A percentile compares a stretch with the other conserved stretches of the same genome.
Conservation (phyloP, 2,329 filamentous ascomycete species). For the Cladosporium austrohemisphaericum region DNA sequence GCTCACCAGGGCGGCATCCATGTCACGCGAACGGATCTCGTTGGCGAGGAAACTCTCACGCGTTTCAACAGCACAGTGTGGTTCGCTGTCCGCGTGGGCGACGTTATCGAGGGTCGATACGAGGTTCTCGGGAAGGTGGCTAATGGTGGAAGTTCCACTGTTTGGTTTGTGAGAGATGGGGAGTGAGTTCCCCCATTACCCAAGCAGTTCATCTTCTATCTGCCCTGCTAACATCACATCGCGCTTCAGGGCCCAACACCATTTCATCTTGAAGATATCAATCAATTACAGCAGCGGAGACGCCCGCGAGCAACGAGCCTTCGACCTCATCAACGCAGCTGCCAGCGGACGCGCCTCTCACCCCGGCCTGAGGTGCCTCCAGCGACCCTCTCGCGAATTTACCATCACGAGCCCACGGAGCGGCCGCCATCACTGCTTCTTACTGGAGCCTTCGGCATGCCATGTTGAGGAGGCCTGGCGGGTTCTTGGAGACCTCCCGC, state of each 20-base stretch:
- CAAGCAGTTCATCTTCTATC: background rate
- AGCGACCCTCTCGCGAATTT: slow-evolving; percentile 9
- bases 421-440: slow-evolving; percentile 10
- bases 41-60: slow-evolving; percentile 13
- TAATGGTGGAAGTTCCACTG: slow-evolving; percentile 9
- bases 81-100: slow-evolving; percentile 7
- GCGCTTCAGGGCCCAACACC: background rate
- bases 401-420: background rate
- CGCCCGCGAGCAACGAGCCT: slow-evolving; percentile 6
- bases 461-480: slow-evolving; percentile 10
- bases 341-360: background rate
- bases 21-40: background rate
- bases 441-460: slow-evolving; percentile 4
- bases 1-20: slow-evolving; percentile 4
- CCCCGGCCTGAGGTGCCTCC: slow-evolving; percentile 7
- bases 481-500: slow-evolving; percentile 1
- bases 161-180: slow-evolving; percentile 8
- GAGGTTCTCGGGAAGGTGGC: slow-evolving; percentile 13
- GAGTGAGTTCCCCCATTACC: background rate
- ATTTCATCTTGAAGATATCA: slow-evolving; percentile 6
- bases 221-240: background rate
- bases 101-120: slow-evolving; percentile 7
- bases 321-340: background rate
- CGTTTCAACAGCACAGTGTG: slow-evolving; percentile 9
- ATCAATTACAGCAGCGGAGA: slow-evolving; percentile 9